Evolutionary conservation across 805 yeast genomes (phyloP), one percentile per base, ranked within the genome.

Genomic region (Wickerhamiella australiensis): DNA sequence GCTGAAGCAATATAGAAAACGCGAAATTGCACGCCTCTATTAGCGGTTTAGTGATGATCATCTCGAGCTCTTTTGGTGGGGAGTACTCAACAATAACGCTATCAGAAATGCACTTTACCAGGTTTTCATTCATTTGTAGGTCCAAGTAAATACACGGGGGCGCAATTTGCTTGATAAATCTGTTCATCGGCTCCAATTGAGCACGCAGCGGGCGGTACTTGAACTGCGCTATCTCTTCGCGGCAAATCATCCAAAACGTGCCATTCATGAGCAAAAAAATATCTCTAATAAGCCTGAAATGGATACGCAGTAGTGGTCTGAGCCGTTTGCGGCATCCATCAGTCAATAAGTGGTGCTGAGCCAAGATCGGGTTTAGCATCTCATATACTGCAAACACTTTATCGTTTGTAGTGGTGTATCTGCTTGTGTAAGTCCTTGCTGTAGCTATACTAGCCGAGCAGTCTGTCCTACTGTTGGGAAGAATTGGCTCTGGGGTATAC

Each of bases 211-310:
- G 51, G 11, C 43, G 46, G 23, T 17, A 5, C 13, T 15, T 27
- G 17, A 13, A n/a, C 21, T 13, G 18, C 22, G 37, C 27, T 20
- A 42, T 22, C 29, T 25, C 38, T 12, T 44, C 40, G 27, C 43
- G 42, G 27, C 36, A 23, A 12, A 12, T 4, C 36, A 48, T 26
- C 51, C 47, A 48, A 3, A 48, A 25, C 23, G 25, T 9, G 29
- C 51, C 51, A 11, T 48, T 42, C 33, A 35, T 18, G n/a, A 48
- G 29, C 11, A 48, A 31, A 12, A 23, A 20, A 12, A 48, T 25
- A 15, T 33, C 37, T 12, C n/a, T 6, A 12, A 48, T 13, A 6
- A 42, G 12, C 33, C 6, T 9, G 6, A 48, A 5, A 11, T 48
- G 43, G 13, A 21, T 20, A 9, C 15, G 26, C 17, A 48, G 21